Base-by-base conservation (phyloP, 371 early-diverging fungal genomes). In the Rhizopus sp. region DNA sequence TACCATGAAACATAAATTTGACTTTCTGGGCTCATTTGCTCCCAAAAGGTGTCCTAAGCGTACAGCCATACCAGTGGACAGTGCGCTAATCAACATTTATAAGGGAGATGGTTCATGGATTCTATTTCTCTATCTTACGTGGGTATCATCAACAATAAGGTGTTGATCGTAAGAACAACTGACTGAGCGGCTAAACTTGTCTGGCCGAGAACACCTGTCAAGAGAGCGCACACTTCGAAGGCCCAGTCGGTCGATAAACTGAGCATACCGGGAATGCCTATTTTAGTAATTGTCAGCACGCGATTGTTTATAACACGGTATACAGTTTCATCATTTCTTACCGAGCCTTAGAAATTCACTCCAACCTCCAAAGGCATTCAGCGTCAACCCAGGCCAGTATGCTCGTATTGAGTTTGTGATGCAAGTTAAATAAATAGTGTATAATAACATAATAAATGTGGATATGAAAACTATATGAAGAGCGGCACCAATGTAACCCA, bases 231-330 rank as follows among this genome's bases (percentile, higher is more conserved):
- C 5, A 78, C 66, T 63, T 78, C 78, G 50, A 78, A 78, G 1
- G 78, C 78, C 78, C 78, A 78, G 38, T 78, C 78, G 0, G 73
- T 72, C 1, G 72, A 65, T 1, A 74, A 68, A 54, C 78, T 78
- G 13, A 78, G 45, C 78, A 78, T 78, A 0, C 78, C 78, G 6
- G 78, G 78, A 51, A 78, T 63, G 32, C 75, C 75, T 75, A 17
- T 31, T 44, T 34, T 10, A 39, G 29, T 30, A 48, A 35, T 23
- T 23, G 23, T 23, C 23, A 23, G 23, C 23, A 23, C 23, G 23
- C 23, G 6, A n/a, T 44, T 10, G 30, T 38, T 17, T 15, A 38
- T 3, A 46, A 7, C 4, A n/a, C 15, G 16, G 23, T 23, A 23
- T 23, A 23, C 23, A 23, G 23, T 23, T 23, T 40, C 35, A 37